These are phyloP conservation scores for Stachybotrys chartarum DNA, from an alignment of 2,329 filamentous ascomycete species.

Conservation along the genomic window DNA sequence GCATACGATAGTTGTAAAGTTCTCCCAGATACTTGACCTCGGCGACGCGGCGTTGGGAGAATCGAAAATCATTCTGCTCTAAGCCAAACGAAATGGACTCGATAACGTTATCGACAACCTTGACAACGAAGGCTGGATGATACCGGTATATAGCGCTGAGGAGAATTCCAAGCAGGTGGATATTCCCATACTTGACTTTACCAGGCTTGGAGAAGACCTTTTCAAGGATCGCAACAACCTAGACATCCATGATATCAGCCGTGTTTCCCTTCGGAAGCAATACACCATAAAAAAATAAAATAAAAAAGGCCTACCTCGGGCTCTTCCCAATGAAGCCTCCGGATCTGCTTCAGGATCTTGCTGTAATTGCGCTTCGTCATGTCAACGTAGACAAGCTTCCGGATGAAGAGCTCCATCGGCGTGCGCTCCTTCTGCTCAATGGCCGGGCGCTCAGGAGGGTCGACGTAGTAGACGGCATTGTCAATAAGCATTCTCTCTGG, in stretches of 20 bases:
- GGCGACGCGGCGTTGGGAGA: slow-evolving; percentile 88
- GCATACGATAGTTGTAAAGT: slow-evolving; percentile 94
- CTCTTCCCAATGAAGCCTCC: slow-evolving; percentile 97
- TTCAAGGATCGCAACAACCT: slow-evolving; percentile 69
- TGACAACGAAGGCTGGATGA: slow-evolving; percentile 83
- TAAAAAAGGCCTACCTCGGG: slow-evolving; percentile 51
- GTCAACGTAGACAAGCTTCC: slow-evolving; percentile 87
- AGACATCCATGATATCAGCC: slow-evolving; percentile 2
- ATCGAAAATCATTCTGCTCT: slow-evolving; percentile 95
- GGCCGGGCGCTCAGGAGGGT: slow-evolving; percentile 85
- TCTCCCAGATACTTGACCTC: slow-evolving; percentile 96
- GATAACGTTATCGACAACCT: slow-evolving; percentile 85
- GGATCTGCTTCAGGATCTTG: slow-evolving; percentile 88
- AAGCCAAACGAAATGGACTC: slow-evolving; percentile 84
- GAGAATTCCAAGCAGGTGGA: slow-evolving; percentile 86
- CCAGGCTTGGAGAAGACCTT: slow-evolving; percentile 94
- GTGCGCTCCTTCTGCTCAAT: slow-evolving; percentile 96
- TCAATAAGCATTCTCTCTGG: slow-evolving; percentile 98
- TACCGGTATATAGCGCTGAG: slow-evolving; percentile 85
- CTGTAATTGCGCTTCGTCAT: slow-evolving; percentile 92
- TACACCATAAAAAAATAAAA: background rate
- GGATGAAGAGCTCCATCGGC: slow-evolving; percentile 85
- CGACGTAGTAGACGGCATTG: slow-evolving; percentile 96
- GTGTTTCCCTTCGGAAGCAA: background rate
- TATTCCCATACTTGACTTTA: slow-evolving; percentile 96